A percentile compares a stretch with the other conserved stretches of the same genome.
Conservation (phyloP, 768 basidiomycete species). For the Mycena sanguinolenta region DNA sequence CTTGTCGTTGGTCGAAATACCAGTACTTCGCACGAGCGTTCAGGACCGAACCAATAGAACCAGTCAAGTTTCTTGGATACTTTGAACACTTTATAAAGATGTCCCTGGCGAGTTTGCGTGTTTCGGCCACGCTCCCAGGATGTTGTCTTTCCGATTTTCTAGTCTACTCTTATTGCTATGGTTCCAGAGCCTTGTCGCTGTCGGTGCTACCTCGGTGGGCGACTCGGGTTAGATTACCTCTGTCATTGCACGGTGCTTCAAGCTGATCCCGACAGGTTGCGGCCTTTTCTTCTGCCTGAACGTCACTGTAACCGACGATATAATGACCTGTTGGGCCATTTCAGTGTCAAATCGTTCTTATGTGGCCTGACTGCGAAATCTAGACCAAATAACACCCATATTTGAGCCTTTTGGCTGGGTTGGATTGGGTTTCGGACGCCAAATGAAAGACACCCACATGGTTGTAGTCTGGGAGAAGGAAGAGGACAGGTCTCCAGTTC, state of each 20-base stretch:
- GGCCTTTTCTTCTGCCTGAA: constrained; percentile 36
- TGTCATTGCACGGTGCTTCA: background rate
- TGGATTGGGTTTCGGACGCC: constrained; percentile 68
- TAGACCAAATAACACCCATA: constrained; percentile 28
- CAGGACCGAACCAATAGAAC: constrained; percentile 24
- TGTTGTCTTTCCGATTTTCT: constrained; percentile 15
- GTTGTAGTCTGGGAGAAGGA: constrained; percentile 66
- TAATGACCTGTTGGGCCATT: constrained; percentile 29
- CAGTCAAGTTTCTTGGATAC: constrained; percentile 22
- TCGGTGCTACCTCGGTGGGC: constrained; percentile 18
- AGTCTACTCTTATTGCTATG: constrained; percentile 27
- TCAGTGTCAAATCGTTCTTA: background rate
- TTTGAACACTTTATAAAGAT: constrained; percentile 30
- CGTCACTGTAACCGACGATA: constrained; percentile 23
- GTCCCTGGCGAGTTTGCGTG: background rate
- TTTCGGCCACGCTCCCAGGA: constrained; percentile 22
- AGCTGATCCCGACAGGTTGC: constrained; percentile 21
- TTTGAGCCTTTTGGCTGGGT: constrained; percentile 63
- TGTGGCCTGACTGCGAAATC: background rate
- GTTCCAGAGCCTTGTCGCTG: constrained; percentile 21
- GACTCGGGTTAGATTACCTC: constrained; percentile 17
- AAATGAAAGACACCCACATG: constrained; percentile 66
- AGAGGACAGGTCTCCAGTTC: constrained; percentile 66
- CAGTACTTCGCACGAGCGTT: constrained; percentile 23
- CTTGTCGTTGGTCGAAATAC: constrained; percentile 21